Base-by-base conservation (phyloP, 305 asterid genomes). In the Plantago rigida region DNA sequence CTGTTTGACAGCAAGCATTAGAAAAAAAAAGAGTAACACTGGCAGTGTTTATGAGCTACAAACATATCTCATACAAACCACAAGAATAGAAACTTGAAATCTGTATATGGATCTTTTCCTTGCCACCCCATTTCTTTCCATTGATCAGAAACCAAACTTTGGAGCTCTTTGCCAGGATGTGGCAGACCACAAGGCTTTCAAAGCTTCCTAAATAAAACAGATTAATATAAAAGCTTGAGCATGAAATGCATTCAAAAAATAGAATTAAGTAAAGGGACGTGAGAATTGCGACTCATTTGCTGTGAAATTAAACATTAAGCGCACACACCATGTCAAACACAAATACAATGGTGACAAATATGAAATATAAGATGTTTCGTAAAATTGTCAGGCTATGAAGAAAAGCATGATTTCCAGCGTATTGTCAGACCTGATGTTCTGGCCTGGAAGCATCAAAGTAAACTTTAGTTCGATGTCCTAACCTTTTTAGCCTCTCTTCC, bases 81-180 rank as follows among this genome's bases (percentile, higher is more conserved):
- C 3, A 14, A 63, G 58, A 55, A 57, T 19, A 41, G 39, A 31
- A 57, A 87, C 93, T 90, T 82, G 75, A 87, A 87, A 73, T 87
- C 95, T 9, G 95, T 87, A 1, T 94, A 87, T n/a, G 92, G 95
- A 74, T 86, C 92, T 73, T 85, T 84, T 47, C 95, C 92, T 72
- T 86, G 95, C 95, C 90, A 87, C 64, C 95, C 95, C 95, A 87
- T 87, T 70, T 87, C 77, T 72, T 87, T 87, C 95, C 95, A 84
- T 71, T 81, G 88, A 60, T 82, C 91, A 60, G 91, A 87, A 71
- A 84, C 73, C 79, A 87, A 78, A 77, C 80, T 68, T 13, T 67
- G 77, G 26, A 87, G 75, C 76, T 84, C 76, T 71, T 71, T 75
- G 15, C 76, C 85, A 42, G 94, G 94, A 65, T 22, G 95, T 75